Conservation (phyloP, 129 eudicot genomes). For the Centaurea solstitialis region DNA sequence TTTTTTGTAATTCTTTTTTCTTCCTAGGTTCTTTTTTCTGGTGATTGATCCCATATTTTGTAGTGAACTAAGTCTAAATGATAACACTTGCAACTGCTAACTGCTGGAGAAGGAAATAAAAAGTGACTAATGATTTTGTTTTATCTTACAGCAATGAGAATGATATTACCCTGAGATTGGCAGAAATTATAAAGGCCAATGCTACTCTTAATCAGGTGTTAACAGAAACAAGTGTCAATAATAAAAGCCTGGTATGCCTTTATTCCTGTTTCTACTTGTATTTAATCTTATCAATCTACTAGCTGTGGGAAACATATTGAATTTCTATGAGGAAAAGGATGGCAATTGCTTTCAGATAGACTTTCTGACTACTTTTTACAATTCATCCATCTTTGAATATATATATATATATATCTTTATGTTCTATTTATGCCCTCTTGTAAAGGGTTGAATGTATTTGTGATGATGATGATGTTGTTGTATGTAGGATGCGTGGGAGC, state of each 20-base stretch:
- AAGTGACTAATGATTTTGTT: not conserved
- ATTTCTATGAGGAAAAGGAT: conserved; percentile 3
- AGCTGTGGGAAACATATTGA: too few species aligned
- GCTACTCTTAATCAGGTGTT: conserved; percentile 59
- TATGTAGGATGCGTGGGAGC: conserved; percentile 58
- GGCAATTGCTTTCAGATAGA: not conserved
- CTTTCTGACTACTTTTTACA: not conserved
- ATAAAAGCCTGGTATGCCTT: conserved; percentile 54
- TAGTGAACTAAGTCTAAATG: too few species aligned
- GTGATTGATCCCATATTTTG: too few species aligned
- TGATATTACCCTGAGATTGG: conserved; percentile 74
- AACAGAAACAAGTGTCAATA: conserved; percentile 38
- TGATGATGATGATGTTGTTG: conserved; percentile 16
- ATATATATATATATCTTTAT: too few species aligned
- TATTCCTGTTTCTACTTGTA: not conserved
- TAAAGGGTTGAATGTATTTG: conserved; percentile 12
- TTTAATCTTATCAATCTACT: too few species aligned
- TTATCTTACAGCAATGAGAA: conserved; percentile 83
- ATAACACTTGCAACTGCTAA: too few species aligned
- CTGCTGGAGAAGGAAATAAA: too few species aligned
- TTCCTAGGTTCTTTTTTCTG: too few species aligned
- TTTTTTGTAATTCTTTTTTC: too few species aligned
- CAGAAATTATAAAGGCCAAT: conserved; percentile 61
- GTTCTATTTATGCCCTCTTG: not conserved
- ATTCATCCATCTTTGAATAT: not conserved